Evolutionary conservation across 139 green algal genomes (phyloP).

Genomic region (Microglena sp.): DNA sequence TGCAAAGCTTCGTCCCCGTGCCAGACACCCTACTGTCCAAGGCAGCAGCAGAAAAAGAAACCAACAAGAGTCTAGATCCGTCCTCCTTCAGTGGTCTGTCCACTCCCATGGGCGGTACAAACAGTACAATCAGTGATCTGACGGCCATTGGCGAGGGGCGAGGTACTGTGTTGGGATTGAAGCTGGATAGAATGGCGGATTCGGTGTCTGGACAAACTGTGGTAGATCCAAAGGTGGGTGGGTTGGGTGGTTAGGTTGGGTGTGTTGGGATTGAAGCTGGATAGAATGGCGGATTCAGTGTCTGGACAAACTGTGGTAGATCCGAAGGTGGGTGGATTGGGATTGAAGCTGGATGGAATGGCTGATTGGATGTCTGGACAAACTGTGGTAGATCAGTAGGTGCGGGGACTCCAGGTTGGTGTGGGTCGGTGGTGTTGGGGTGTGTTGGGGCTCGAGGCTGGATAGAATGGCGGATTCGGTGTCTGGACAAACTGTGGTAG

Average conservation of each 20-base stretch:
- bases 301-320: not conserved
- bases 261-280: not conserved
- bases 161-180: conserved; percentile 80
- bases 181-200: conserved; percentile 91
- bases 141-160: conserved; percentile 83
- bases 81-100: conserved; percentile 29
- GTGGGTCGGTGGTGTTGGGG: not conserved
- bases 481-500: not conserved
- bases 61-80: conserved; percentile 17
- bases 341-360: conserved; percentile 84
- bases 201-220: conserved; percentile 83
- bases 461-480: not conserved
- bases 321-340: not conserved
- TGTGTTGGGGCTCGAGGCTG: not conserved
- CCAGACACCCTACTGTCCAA: conserved; percentile 83
- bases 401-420: too few species aligned
- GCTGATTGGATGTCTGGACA: conserved; percentile 79
- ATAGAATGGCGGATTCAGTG: not conserved
- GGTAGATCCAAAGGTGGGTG: conserved; percentile 85
- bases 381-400: conserved; percentile 94
- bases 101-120: conserved; percentile 34
- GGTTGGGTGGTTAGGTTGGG: not conserved
- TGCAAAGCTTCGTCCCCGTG: conserved; percentile 76
- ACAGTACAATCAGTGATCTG: conserved; percentile 54
- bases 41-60: conserved; percentile 53